phyloP scores from a whole-genome alignment of 305 asterid genomes.

The Fraxinus paxiana region DNA sequence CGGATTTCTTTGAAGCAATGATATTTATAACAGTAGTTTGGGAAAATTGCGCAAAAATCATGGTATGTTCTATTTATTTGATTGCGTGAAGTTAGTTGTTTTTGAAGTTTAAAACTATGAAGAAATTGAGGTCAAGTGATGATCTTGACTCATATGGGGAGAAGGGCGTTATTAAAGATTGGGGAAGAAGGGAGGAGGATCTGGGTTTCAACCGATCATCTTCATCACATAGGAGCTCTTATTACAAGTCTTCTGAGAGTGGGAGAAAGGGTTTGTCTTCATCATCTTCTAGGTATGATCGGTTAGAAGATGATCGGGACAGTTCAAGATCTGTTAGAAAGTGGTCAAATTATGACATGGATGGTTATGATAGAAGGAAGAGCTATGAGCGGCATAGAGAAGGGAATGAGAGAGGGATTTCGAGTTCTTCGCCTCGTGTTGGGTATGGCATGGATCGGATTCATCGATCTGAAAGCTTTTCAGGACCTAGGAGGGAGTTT shows the following conservation, averaged over 20 bases:
- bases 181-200: slow-evolving; percentile 87
- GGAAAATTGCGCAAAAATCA: background rate
- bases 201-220: slow-evolving; percentile 62
- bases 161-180: slow-evolving; percentile 62
- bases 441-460: slow-evolving; percentile 62
- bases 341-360: slow-evolving; percentile 68
- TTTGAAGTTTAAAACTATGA: slow-evolving; percentile 40
- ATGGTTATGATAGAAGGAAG: slow-evolving; percentile 69
- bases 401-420: slow-evolving; percentile 56
- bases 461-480: slow-evolving; percentile 79
- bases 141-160: slow-evolving; percentile 75
- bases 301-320: slow-evolving; percentile 75
- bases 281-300: slow-evolving; percentile 70
- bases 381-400: slow-evolving; percentile 65
- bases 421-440: slow-evolving; percentile 68
- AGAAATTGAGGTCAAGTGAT: slow-evolving; percentile 87
- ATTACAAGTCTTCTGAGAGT: slow-evolving; percentile 70
- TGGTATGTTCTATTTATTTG: slow-evolving; percentile 11
- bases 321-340: slow-evolving; percentile 57
- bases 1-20: background rate
- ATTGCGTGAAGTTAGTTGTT: slow-evolving; percentile 17
- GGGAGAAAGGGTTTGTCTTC: slow-evolving; percentile 74
- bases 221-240: slow-evolving; percentile 55
- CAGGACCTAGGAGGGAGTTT: slow-evolving; percentile 78
- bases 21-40: background rate